Conservation (phyloP, 1,284 basidiomycete genomes). For the Pholiota adiposa region DNA sequence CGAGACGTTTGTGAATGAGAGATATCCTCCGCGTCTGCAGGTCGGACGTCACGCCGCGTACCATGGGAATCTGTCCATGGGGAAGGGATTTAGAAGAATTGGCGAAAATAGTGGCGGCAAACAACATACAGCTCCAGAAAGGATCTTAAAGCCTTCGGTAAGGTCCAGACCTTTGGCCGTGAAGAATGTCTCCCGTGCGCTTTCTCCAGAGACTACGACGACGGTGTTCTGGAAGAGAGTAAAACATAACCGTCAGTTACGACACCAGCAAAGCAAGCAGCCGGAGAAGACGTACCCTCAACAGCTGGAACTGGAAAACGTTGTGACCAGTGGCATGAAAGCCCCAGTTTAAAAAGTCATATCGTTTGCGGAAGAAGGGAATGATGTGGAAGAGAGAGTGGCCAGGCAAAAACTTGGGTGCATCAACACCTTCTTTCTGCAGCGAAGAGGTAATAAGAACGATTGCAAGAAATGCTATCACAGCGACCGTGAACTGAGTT, state of each 20-base stretch:
- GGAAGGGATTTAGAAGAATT: constrained; percentile 9
- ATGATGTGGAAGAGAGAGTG: constrained; percentile 56
- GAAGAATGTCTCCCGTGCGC: constrained; percentile 70
- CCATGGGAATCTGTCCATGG: constrained; percentile 63
- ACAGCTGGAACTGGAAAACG: constrained; percentile 68
- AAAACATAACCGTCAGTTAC: constrained; percentile 4
- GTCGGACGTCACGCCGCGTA: constrained; percentile 72
- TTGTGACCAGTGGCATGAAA: constrained; percentile 66
- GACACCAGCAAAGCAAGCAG: not conserved
- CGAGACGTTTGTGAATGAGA: constrained; percentile 71
- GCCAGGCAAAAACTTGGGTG: constrained; percentile 59
- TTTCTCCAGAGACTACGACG: constrained; percentile 72
- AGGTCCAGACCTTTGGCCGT: constrained; percentile 69
- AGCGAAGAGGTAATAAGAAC: constrained; percentile 48
- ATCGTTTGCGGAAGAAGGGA: constrained; percentile 69
- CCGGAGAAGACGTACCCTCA: constrained; percentile 45
- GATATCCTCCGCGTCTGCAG: constrained; percentile 61
- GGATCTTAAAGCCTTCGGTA: constrained; percentile 74
- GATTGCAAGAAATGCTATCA: constrained; percentile 56
- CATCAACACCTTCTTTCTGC: constrained; percentile 48
- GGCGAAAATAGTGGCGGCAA: constrained; percentile 14
- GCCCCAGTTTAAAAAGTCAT: constrained; percentile 72
- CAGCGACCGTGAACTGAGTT: constrained; percentile 55
- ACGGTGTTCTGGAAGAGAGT: constrained; percentile 56
- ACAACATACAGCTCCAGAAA: constrained; percentile 65